These are phyloP conservation scores for Candida railenensis DNA, from an alignment of 805 yeast species.

Conservation along the genomic window DNA sequence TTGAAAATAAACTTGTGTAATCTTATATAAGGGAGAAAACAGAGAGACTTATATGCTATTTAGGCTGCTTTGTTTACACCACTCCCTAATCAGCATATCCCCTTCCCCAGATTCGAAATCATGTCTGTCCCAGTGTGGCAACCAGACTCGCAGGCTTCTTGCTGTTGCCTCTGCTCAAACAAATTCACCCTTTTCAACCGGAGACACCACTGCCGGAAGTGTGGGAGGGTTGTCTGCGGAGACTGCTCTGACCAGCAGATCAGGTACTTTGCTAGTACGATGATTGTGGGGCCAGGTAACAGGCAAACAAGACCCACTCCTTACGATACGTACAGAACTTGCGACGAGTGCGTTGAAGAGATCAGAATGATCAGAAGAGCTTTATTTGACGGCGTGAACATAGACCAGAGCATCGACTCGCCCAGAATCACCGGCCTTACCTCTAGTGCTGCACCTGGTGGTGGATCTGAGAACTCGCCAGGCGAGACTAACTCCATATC, in stretches of 20 bases:
- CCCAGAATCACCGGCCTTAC: not conserved
- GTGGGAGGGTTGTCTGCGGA: constrained; percentile 80
- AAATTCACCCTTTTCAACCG: constrained; percentile 62
- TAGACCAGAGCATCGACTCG: not conserved
- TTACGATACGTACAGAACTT: constrained; percentile 65
- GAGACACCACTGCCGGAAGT: constrained; percentile 79
- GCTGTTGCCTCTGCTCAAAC: constrained; percentile 56
- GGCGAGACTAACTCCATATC: constrained; percentile 2
- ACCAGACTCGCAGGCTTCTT: constrained; percentile 51
- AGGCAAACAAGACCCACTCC: constrained; percentile 49
- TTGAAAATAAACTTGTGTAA: no score
- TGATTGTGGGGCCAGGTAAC: constrained; percentile 55
- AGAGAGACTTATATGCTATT: no score
- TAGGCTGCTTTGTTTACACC: no score
- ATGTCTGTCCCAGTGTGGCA: constrained; percentile 52
- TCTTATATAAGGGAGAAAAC: no score
- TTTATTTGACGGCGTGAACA: constrained; percentile 20
- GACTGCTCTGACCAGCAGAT: constrained; percentile 56
- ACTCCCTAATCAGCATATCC: no score
- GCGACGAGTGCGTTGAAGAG: constrained; percentile 70
- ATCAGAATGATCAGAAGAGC: constrained; percentile 49
- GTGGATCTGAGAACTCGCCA: not conserved
- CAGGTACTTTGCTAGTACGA: constrained; percentile 57
- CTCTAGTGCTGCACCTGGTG: constrained; percentile 6
- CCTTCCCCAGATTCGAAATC: not conserved